These are phyloP conservation scores for Tetracladium setigerum DNA, from an alignment of 495 filamentous ascomycete genomes.

Conservation along the genomic window DNA sequence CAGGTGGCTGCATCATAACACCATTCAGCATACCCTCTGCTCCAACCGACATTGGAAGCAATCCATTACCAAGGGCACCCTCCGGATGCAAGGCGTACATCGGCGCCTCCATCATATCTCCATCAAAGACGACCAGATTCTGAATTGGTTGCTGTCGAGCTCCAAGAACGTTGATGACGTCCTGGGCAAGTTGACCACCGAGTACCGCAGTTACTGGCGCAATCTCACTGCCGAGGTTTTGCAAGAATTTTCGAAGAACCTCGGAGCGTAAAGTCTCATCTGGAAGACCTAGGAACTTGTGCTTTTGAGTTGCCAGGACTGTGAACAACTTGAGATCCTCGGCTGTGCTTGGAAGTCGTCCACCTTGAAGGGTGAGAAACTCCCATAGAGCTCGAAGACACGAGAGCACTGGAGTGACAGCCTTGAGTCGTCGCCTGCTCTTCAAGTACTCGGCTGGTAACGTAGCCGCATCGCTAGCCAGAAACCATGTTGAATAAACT, in stretches of 20 bases:
- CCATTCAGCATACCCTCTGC: conserved; percentile 4
- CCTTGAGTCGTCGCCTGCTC: conserved; percentile 56
- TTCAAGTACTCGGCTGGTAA: conserved; percentile 63
- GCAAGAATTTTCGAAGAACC: conserved; percentile 74
- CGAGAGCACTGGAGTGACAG: conserved; percentile 71
- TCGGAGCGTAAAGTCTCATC: conserved; percentile 64
- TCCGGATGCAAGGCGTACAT: conserved; percentile 78
- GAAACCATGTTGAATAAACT: conserved; percentile 70
- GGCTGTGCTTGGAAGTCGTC: conserved; percentile 44
- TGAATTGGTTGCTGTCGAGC: conserved; percentile 88
- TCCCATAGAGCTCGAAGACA: conserved; percentile 82
- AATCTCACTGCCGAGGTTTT: conserved; percentile 74
- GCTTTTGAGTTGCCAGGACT: conserved; percentile 62
- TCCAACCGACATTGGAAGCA: conserved; percentile 20
- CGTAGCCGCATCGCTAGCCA: conserved; percentile 65
- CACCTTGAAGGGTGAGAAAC: conserved; percentile 49
- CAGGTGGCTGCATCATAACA: not conserved
- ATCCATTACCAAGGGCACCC: conserved; percentile 34
- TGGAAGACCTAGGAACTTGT: conserved; percentile 70
- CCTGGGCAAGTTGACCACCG: conserved; percentile 85
- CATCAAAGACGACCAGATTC: conserved; percentile 90
- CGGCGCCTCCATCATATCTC: conserved; percentile 64
- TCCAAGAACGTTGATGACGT: conserved; percentile 93
- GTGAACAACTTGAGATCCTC: conserved; percentile 67
- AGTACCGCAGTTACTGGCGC: conserved; percentile 84